Conservation (phyloP, 768 basidiomycete species). For the Trametes cubensis region DNA sequence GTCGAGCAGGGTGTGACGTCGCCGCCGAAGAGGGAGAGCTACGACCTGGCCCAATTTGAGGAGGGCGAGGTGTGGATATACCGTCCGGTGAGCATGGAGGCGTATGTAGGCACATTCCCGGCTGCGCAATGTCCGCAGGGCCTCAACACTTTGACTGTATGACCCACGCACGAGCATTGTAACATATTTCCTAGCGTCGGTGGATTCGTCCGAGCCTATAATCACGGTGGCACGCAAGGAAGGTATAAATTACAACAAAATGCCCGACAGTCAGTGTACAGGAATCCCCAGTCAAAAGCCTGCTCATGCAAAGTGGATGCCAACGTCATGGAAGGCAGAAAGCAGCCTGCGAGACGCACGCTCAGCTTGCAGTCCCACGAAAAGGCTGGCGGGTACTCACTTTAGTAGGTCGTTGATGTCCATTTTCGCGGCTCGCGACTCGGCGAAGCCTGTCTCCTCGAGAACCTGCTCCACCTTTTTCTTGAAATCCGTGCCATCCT, state of each 20-base stretch:
- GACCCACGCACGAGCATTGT: not conserved
- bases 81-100: conserved; percentile 49
- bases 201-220: not conserved
- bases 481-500: conserved; percentile 72
- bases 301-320: conserved; percentile 69
- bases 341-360: conserved; percentile 48
- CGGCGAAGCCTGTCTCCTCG: conserved; percentile 67
- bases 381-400: conserved; percentile 45
- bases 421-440: conserved; percentile 91
- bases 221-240: not conserved
- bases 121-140: conserved; percentile 27
- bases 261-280: not conserved
- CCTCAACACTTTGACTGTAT: conserved; percentile 17
- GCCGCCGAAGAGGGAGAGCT: conserved; percentile 43
- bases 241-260: conserved; percentile 14
- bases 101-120: conserved; percentile 33
- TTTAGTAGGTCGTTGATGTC: conserved; percentile 88
- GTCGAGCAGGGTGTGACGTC: conserved; percentile 54
- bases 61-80: conserved; percentile 63
- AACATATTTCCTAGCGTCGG: not conserved
- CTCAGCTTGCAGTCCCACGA: not conserved
- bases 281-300: not conserved
- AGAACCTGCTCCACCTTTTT: conserved; percentile 73
- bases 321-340: conserved; percentile 73
- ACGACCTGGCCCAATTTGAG: conserved; percentile 47